Percentiles rank a stretch among this genome's conserved stretches.
phyloP scores from a whole-genome alignment of 768 basidiomycete genomes.

The Trametes coccinea region DNA sequence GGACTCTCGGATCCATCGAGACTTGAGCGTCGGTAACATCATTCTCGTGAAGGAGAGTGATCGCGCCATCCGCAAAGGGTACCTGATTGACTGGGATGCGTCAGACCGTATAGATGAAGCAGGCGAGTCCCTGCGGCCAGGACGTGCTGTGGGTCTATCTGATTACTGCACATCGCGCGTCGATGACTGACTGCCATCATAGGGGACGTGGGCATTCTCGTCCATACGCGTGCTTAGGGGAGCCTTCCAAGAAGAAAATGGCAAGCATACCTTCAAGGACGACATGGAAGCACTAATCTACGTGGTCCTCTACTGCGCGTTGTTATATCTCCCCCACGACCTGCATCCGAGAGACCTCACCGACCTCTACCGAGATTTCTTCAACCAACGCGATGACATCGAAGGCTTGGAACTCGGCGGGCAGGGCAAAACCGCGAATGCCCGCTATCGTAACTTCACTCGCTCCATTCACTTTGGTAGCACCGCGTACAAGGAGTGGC shows the following conservation, averaged over 20 bases:
- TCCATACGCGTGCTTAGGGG: background rate
- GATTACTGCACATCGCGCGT: background rate
- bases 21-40: conserved; percentile 11
- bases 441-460: background rate
- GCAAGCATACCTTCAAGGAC: background rate
- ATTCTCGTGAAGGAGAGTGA: conserved; percentile 1
- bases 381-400: background rate
- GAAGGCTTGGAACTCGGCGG: background rate
- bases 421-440: background rate
- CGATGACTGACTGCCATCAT: no score
- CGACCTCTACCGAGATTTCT: background rate
- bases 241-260: background rate
- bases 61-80: background rate
- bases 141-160: background rate
- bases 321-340: background rate
- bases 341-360: background rate
- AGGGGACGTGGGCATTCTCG: conserved; percentile 20
- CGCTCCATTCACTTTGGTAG: background rate
- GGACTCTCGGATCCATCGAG: conserved; percentile 3
- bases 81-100: conserved; percentile 14
- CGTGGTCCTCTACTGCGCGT: background rate
- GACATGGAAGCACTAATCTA: background rate
- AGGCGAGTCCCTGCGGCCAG: background rate
- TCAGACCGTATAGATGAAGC: background rate
- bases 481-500: background rate